These are phyloP conservation scores for Jamesozyma piceae DNA, from an alignment of 805 yeast species.

Conservation along the genomic window DNA sequence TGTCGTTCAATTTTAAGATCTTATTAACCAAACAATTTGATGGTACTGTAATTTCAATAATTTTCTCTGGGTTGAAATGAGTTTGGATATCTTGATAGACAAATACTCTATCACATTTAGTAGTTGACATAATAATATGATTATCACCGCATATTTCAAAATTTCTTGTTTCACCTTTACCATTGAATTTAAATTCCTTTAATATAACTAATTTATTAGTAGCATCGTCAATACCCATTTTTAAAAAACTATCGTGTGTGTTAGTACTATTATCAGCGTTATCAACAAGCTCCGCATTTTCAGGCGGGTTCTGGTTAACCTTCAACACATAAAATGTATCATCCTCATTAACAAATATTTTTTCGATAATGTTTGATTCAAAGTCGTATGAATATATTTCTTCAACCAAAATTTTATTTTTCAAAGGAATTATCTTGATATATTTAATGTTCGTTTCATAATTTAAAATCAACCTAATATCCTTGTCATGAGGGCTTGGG, in stretches of 20 bases:
- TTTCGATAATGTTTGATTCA: background rate
- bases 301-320: background rate
- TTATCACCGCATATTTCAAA: conserved; percentile 12
- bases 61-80: background rate
- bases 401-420: conserved; percentile 9
- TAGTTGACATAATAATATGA: background rate
- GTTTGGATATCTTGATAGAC: background rate
- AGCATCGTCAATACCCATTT: background rate
- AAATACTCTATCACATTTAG: background rate
- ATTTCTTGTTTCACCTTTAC: conserved; percentile 8
- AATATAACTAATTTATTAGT: conserved; percentile 2
- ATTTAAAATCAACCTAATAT: conserved; percentile 8
- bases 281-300: background rate
- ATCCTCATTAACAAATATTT: conserved; percentile 5
- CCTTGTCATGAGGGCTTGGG: background rate
- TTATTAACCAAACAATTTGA: background rate
- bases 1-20: background rate
- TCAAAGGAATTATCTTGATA: conserved; percentile 11
- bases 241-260: conserved; percentile 1
- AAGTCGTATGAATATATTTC: conserved; percentile 5
- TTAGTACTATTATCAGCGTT: background rate
- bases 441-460: conserved; percentile 12
- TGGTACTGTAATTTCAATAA: background rate
- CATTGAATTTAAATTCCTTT: conserved; percentile 5
- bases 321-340: conserved; percentile 7